phyloP scores from a whole-genome alignment of 2,329 filamentous ascomycete species.

The Diaporthe amygdali region DNA sequence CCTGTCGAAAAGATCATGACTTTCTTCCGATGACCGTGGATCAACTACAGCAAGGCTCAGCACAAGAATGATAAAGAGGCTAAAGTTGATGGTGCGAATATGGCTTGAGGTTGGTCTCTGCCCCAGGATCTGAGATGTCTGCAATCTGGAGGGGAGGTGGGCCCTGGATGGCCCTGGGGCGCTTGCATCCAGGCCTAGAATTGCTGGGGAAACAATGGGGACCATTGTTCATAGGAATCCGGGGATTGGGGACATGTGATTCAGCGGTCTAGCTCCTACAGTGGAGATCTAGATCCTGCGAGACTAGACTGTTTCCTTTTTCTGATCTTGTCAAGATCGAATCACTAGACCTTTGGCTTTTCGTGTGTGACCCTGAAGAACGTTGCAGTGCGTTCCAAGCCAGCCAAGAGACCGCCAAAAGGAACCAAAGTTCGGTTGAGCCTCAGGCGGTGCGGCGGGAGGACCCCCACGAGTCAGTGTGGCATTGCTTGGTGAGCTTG shows the following conservation, averaged over 20 bases:
- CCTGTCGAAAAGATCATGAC: too few species aligned
- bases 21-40: too few species aligned
- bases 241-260: neutral
- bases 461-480: neutral
- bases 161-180: neutral
- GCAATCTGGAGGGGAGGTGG: conserved; percentile 3
- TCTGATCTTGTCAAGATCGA: too few species aligned
- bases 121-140: neutral
- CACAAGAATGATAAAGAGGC: too few species aligned
- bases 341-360: neutral
- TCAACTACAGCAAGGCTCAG: too few species aligned
- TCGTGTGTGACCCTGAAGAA: neutral
- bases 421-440: neutral
- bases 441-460: conserved; percentile 2
- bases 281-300: neutral
- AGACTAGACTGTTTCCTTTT: neutral
- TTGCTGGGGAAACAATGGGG: conserved; percentile 11
- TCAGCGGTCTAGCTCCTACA: neutral
- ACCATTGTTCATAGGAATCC: neutral
- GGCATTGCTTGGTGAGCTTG: conserved; percentile 14
- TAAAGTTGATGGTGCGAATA: neutral
- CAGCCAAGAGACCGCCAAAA: conserved; percentile 1
- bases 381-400: neutral
- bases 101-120: neutral
- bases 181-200: neutral